Evolutionary conservation across 345 rosid species (phyloP), one percentile per base, ranked within the genome.

Genomic region (Litchi chinensis): DNA sequence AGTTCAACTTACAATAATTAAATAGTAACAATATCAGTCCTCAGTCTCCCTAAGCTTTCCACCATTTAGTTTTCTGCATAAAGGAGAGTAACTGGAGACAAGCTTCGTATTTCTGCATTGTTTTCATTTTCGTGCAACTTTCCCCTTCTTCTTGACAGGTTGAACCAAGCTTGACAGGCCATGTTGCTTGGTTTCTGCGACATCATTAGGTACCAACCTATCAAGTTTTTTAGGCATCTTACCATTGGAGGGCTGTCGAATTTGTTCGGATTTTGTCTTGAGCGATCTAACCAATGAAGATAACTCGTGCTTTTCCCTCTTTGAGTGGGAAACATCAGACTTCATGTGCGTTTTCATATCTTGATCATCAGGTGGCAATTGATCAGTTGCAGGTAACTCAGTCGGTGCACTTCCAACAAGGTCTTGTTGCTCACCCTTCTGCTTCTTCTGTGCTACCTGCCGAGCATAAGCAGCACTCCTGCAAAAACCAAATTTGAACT

Each of bases 381-480:
- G 65, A 52, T 65, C 73, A 50, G 81, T 79, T n/a, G 73, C 41
- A 6, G 77, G 75, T 44, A 62, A 64, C 65, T 85, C 78, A 76
- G 16, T 70, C 32, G 77, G 75, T 71, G 83, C 89, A 15, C 76
- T 77, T 60, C 43, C 78, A 13, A 46, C 73, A 16, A 26, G 21
- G 28, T 82, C 88, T 79, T 21, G 68, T 24, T 7, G 77, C 13
- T 79, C 86, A 40, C 79, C 86, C 86, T 88, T 91, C 72, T 73
- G 89, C 87, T 80, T 86, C 76, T 78, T 85, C 82, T 81, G 78
- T 65, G 90, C 80, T 68, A 79, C 60, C 83, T 96, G 97, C 80
- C 97, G 93, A 18, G 85, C 91, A 84, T 91, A 93, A 13, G 86
- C 85, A 11, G 99, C 97, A 77, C 97, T 93, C 97, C 99, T 96